A percentile compares a stretch with the other conserved stretches of the same genome.
Evolutionary conservation across 345 rosid species (phyloP).

Genomic region (Aquilaria malaccensis): DNA sequence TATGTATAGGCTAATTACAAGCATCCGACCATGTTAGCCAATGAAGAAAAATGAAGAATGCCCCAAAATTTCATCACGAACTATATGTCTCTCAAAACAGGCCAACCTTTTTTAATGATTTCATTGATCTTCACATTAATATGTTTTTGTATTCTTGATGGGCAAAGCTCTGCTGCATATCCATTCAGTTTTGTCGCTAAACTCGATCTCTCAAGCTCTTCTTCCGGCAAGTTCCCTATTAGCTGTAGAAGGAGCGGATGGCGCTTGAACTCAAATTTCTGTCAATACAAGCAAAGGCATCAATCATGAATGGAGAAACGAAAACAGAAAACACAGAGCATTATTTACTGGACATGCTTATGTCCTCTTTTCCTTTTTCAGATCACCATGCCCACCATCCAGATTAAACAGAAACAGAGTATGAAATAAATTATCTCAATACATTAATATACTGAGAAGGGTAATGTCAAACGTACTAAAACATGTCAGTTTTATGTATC

Average conservation of each 20-base stretch:
- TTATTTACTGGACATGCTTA: neutral
- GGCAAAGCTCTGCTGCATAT: slow-evolving; percentile 85
- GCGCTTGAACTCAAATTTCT: slow-evolving; percentile 95
- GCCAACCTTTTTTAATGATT: slow-evolving; percentile 81
- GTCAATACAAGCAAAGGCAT: slow-evolving; percentile 9
- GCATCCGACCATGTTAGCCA: too few relatives aligned
- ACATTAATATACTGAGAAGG: too few relatives aligned
- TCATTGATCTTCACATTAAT: slow-evolving; percentile 60
- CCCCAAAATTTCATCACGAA: neutral
- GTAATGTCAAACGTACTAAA: too few relatives aligned
- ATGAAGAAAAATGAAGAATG: too few relatives aligned
- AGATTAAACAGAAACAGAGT: neutral
- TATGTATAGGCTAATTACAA: too few relatives aligned
- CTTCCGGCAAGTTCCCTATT: slow-evolving; percentile 74
- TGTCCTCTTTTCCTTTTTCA: neutral
- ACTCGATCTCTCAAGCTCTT: slow-evolving; percentile 73
- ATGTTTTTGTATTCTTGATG: slow-evolving; percentile 43
- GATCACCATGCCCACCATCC: too few relatives aligned
- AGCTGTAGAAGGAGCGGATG: slow-evolving; percentile 69
- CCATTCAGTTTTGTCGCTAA: slow-evolving; percentile 71
- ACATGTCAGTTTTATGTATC: too few relatives aligned
- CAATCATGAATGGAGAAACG: neutral
- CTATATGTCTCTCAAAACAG: slow-evolving; percentile 52
- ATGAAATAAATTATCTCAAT: neutral
- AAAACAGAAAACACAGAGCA: neutral